A percentile compares a stretch with the other conserved stretches of the same genome.
phyloP scores from a whole-genome alignment of 768 basidiomycete species.

The Hypholoma fasciculare region DNA sequence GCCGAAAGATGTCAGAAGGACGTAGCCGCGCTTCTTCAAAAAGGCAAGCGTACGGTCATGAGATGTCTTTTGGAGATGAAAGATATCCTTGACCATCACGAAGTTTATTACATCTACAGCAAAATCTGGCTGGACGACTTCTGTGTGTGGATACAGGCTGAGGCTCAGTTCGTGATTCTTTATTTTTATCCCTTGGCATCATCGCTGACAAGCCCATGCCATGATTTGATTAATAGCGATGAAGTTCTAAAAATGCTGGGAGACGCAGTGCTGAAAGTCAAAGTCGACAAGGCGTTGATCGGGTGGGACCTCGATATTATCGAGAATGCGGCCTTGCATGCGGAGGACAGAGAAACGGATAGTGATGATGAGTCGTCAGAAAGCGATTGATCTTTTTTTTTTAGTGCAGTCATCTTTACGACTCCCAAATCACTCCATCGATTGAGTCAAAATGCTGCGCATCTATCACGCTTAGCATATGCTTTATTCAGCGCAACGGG shows the following conservation, averaged over 20 bases:
- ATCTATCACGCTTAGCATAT: too few relatives aligned
- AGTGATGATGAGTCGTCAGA: slow-evolving; percentile 64
- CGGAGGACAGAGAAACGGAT: slow-evolving; percentile 45
- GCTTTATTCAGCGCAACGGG: background rate
- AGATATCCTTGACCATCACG: slow-evolving; percentile 74
- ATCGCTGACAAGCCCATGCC: slow-evolving; percentile 1
- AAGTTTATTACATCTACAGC: slow-evolving; percentile 86
- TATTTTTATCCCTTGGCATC: background rate
- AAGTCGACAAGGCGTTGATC: slow-evolving; percentile 52
- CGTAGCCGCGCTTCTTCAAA: slow-evolving; percentile 53
- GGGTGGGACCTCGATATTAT: slow-evolving; percentile 74
- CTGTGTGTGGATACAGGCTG: slow-evolving; percentile 75
- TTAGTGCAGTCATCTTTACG: background rate
- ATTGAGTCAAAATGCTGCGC: too few relatives aligned
- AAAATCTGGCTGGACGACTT: slow-evolving; percentile 88
- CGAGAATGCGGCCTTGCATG: slow-evolving; percentile 53
- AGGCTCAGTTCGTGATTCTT: slow-evolving; percentile 51
- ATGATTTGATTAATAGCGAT: slow-evolving; percentile 45
- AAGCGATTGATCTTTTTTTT: slow-evolving; percentile 2
- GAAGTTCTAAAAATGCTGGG: slow-evolving; percentile 49
- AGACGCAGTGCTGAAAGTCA: slow-evolving; percentile 33
- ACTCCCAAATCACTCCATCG: background rate
- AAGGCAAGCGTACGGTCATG: slow-evolving; percentile 61
- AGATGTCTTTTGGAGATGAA: slow-evolving; percentile 75
- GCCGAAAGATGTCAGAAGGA: slow-evolving; percentile 70